Evolutionary conservation across 2,329 filamentous ascomycete species (phyloP).

Genomic region (Cadophora sp.): DNA sequence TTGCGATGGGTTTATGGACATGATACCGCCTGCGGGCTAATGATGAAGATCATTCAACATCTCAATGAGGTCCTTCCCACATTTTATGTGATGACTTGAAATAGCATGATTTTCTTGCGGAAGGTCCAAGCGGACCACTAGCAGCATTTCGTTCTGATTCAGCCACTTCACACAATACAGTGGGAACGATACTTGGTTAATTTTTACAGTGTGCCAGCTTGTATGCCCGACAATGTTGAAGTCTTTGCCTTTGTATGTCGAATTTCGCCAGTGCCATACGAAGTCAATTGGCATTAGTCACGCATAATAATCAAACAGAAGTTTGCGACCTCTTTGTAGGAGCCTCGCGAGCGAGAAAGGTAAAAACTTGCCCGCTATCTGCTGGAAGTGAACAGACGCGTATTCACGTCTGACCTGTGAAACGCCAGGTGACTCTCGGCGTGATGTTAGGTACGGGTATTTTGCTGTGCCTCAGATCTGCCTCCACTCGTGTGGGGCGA

Average conservation of each 20-base stretch:
- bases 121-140: neutral
- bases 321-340: neutral
- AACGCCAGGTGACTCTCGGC: neutral
- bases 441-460: neutral
- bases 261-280: too few species aligned
- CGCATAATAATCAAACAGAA: too few species aligned
- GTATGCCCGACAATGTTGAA: too few species aligned
- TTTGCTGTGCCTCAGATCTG: neutral
- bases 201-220: too few species aligned
- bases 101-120: neutral
- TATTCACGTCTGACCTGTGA: neutral
- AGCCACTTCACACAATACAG: too few species aligned
- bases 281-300: too few species aligned
- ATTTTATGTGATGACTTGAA: neutral
- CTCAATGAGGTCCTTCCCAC: neutral
- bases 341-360: neutral
- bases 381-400: neutral
- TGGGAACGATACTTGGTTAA: too few species aligned
- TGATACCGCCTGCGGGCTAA: slow-evolving; percentile 25
- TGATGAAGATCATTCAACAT: slow-evolving; percentile 15
- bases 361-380: neutral
- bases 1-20: slow-evolving; percentile 15
- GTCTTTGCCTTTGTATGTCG: too few species aligned
- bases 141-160: too few species aligned
- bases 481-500: neutral